These are phyloP conservation scores for Suhomyces kunorum DNA, from an alignment of 1,139 yeast genomes.

Conservation along the genomic window DNA sequence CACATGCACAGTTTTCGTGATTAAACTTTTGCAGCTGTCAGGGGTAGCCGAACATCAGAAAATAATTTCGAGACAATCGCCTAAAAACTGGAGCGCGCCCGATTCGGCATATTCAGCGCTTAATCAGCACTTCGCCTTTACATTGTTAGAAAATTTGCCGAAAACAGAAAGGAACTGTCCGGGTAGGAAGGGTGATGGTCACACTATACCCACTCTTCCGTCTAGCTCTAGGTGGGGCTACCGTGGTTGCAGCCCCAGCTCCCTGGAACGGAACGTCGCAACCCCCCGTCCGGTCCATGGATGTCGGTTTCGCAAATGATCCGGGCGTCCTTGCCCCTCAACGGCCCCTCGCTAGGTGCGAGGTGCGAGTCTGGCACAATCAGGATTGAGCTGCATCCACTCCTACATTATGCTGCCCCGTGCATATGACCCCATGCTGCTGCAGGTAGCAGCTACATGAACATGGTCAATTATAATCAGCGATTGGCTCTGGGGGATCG, in stretches of 20 bases:
- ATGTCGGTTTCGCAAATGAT: too few species aligned
- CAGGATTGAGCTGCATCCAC: background rate
- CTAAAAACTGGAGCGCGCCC: slow-evolving; percentile 1
- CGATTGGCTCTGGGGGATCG: background rate
- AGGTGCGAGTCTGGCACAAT: slow-evolving; percentile 1
- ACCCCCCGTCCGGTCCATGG: too few species aligned
- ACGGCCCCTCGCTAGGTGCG: background rate
- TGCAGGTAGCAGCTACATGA: background rate
- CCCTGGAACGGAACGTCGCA: too few species aligned
- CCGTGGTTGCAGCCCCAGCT: background rate
- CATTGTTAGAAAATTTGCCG: slow-evolving; percentile 8
- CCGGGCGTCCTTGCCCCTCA: too few species aligned
- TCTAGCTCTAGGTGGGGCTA: too few species aligned
- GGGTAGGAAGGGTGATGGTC: slow-evolving; percentile 4
- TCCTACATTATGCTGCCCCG: too few species aligned
- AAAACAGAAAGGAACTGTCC: slow-evolving; percentile 1
- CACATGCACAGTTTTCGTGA: background rate
- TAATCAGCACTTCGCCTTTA: slow-evolving; percentile 9
- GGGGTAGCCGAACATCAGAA: slow-evolving; percentile 11
- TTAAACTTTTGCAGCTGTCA: slow-evolving; percentile 11
- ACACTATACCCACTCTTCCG: too few species aligned
- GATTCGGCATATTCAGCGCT: slow-evolving; percentile 6
- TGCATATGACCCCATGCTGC: background rate
- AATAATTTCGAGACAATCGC: slow-evolving; percentile 5
- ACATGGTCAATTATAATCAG: slow-evolving; percentile 1